Percentiles rank a stretch among this genome's conserved stretches.
These are phyloP conservation scores for Backusella luteola DNA, from an alignment of 192 early-diverging fungal species.

Conservation along the genomic window DNA sequence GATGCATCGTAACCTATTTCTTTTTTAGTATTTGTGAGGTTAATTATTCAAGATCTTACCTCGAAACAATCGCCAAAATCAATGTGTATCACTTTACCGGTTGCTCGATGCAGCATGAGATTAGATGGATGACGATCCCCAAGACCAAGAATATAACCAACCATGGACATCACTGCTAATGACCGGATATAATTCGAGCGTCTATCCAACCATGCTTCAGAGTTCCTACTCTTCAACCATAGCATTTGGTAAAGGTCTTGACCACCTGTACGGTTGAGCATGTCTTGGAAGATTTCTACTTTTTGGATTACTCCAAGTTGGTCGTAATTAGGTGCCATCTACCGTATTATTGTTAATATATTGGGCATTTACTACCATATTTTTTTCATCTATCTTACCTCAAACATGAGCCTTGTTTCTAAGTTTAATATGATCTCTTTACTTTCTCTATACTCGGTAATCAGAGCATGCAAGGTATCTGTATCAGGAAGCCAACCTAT, in stretches of 20 bases:
- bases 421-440: conserved; percentile 84
- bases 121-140: conserved; percentile 97
- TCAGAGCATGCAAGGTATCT: conserved; percentile 84
- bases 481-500: conserved; percentile 92
- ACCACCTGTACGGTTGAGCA: conserved; percentile 82
- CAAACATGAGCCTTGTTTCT: conserved; percentile 85
- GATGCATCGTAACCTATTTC: conserved; percentile 81
- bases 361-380: not conserved
- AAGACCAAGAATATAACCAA: conserved; percentile 94
- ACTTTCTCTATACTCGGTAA: conserved; percentile 82
- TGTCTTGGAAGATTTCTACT: conserved; percentile 93
- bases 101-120: conserved; percentile 83
- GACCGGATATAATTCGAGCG: conserved; percentile 94
- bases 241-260: conserved; percentile 90
- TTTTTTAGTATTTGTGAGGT: not conserved
- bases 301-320: conserved; percentile 83
- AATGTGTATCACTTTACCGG: conserved; percentile 95
- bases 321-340: conserved; percentile 92
- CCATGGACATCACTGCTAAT: conserved; percentile 97
- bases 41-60: conserved; percentile 35
- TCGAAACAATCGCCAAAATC: conserved; percentile 99
- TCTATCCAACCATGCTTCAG: conserved; percentile 93
- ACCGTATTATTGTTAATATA: not conserved
- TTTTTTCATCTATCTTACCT: conserved; percentile 40
- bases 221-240: conserved; percentile 94